Evolutionary conservation across 1,284 basidiomycete species (phyloP).

Genomic region (Cutaneotrichosporon curvatum): DNA sequence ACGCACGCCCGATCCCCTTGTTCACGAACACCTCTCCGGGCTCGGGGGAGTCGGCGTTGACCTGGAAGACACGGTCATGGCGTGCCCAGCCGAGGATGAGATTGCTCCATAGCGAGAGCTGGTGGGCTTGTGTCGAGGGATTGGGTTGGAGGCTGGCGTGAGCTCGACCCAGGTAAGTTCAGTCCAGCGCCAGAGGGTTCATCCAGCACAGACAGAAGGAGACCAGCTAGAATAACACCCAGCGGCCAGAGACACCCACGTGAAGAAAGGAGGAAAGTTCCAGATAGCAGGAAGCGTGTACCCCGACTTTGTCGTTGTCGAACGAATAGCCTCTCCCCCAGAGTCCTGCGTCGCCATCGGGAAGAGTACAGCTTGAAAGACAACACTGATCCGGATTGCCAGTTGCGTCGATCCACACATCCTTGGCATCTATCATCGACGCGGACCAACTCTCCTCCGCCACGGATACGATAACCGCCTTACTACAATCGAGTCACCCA

Average conservation of each 20-base stretch:
- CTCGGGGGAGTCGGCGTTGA: conserved; percentile 41
- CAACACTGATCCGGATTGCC: neutral
- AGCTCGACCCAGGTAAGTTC: too few relatives aligned
- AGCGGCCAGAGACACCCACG: conserved; percentile 28
- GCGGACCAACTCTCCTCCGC: too few relatives aligned
- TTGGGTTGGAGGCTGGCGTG: conserved; percentile 48
- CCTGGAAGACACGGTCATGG: conserved; percentile 43
- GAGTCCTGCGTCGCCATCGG: too few relatives aligned
- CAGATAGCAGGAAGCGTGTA: conserved; percentile 49
- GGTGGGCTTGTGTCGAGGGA: conserved; percentile 47
- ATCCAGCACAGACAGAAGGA: neutral
- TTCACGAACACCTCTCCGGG: conserved; percentile 40
- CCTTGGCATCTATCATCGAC: neutral
- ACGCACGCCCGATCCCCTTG: conserved; percentile 39
- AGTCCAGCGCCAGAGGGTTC: neutral
- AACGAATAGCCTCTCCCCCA: conserved; percentile 9
- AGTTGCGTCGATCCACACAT: neutral
- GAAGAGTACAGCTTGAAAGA: neutral
- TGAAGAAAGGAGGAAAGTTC: conserved; percentile 54
- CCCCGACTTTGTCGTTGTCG: conserved; percentile 25
- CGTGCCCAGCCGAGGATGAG: conserved; percentile 47
- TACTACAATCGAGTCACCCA: too few relatives aligned
- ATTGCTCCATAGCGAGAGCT: conserved; percentile 48
- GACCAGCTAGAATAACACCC: neutral
- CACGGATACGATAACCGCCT: too few relatives aligned